Evolutionary conservation across 768 basidiomycete genomes (phyloP), one percentile per base, ranked within the genome.

Genomic region (Tylopilus vinaceipallidus): DNA sequence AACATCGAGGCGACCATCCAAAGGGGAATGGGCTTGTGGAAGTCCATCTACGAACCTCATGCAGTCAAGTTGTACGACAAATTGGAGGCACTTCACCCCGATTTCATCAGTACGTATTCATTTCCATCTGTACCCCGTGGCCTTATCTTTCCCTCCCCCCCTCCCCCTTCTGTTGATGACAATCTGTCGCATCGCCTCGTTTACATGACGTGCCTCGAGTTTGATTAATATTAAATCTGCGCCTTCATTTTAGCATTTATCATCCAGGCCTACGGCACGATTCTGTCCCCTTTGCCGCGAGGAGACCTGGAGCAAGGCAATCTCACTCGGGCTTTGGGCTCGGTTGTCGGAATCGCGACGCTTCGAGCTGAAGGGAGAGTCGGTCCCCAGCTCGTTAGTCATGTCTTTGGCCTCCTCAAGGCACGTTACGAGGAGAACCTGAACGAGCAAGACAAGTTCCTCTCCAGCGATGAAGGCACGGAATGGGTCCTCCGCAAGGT

Each of bases 331-430:
- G 82, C 87, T 33, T 65, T 93, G 65, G 84, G 91, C 44, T 93
- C 90, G 29, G 80, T 94, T 34, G 84, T 91, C 53, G 93, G 88
- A 26, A 84, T 88, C 39, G 86, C 93, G 22, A 85, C 89, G 52
- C 79, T 95, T 44, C 85, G 93, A 50, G 83, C 93, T 24, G 91
- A 94, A 62, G 83, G 80, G 24, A 75, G 86, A 39, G 93, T 95
- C 53, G 90, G 82, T 20, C 90, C 92, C 7, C 93, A 95, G 67
- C 76, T 95, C 50, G 85, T 74, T 11, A 92, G 90, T 66, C 93
- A 95, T 66, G 85, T 88, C 42, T 93, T 91, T 68, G 93, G 93
- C 12, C 78, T 95, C 57, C 82, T 93, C 63, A 95, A 94, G 69
- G 88, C 90, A 19, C 84, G 86, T 47, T 62, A 78, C 41, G 73